These are phyloP conservation scores for Lumnitzera littorea DNA, from an alignment of 345 rosid species.

Conservation along the genomic window DNA sequence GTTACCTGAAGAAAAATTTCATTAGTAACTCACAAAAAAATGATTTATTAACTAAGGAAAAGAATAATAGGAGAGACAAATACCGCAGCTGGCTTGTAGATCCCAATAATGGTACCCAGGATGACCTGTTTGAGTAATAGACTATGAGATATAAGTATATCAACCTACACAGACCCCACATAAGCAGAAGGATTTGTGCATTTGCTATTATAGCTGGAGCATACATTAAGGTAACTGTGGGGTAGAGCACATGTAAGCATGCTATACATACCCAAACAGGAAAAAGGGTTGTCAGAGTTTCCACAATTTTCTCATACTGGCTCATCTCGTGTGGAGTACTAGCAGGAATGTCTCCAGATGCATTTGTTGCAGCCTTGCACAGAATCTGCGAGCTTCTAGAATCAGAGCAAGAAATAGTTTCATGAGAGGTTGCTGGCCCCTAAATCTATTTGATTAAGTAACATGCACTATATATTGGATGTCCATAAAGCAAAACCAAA, in stretches of 20 bases:
- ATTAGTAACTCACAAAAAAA: slow-evolving; percentile 8
- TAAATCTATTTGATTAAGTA: too few species aligned
- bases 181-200: too few species aligned
- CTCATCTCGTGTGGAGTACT: slow-evolving; percentile 42
- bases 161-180: not conserved
- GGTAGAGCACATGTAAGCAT: not conserved
- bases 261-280: slow-evolving; percentile 69
- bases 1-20: slow-evolving; percentile 50
- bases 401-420: too few species aligned
- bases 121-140: slow-evolving; percentile 42
- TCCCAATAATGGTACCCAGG: slow-evolving; percentile 81
- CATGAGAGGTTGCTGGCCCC: too few species aligned
- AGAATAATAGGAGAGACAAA: slow-evolving; percentile 10
- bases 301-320: slow-evolving; percentile 71
- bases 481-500: too few species aligned
- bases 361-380: slow-evolving; percentile 63
- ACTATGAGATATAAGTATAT: too few species aligned
- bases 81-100: slow-evolving; percentile 88
- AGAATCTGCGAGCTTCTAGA: slow-evolving; percentile 31
- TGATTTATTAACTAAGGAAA: not conserved
- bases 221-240: too few species aligned
- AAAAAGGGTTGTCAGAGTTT: slow-evolving; percentile 81
- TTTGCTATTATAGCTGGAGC: too few species aligned
- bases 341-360: slow-evolving; percentile 52
- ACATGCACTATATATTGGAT: too few species aligned